Percentiles rank a stretch among this genome's conserved stretches.
phyloP scores from a whole-genome alignment of 2,329 filamentous ascomycete species.

The Aciculosporium take region DNA sequence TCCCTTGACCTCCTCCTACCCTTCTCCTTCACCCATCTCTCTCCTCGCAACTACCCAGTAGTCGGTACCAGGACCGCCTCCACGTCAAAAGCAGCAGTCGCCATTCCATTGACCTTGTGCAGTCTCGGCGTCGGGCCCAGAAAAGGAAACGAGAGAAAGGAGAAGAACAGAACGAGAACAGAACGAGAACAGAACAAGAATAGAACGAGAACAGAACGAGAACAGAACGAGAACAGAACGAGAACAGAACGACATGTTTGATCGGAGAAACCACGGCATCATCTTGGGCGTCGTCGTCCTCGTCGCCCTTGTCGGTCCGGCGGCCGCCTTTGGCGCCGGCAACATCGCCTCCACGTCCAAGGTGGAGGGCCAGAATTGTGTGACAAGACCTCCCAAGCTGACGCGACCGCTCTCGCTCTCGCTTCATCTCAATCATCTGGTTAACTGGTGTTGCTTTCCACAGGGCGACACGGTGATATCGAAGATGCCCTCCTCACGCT shows the following conservation, averaged over 20 bases:
- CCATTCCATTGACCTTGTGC: not conserved
- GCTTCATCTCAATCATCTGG: not conserved
- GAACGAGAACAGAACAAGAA: no score
- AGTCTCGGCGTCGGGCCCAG: no score
- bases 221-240: no score
- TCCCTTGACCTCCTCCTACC: no score
- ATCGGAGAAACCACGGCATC: conserved; percentile 33
- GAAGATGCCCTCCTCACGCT: conserved; percentile 77
- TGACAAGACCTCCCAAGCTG: conserved; percentile 16
- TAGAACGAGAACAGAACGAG: no score
- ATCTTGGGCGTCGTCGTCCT: conserved; percentile 45
- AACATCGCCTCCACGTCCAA: conserved; percentile 73
- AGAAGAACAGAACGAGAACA: no score
- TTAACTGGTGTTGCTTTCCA: not conserved
- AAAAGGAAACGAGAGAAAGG: no score
- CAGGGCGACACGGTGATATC: conserved; percentile 79
- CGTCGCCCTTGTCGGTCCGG: conserved; percentile 51
- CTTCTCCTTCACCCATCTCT: no score
- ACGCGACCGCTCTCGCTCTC: not conserved
- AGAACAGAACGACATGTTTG: conserved; percentile 27
- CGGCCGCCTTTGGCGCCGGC: conserved; percentile 71
- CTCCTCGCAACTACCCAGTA: no score
- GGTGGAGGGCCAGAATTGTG: conserved; percentile 72
- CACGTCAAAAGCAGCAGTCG: not conserved
- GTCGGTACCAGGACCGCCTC: no score